Evolutionary conservation across 116 monocot species (phyloP).

Genomic region (Zostera marina): DNA sequence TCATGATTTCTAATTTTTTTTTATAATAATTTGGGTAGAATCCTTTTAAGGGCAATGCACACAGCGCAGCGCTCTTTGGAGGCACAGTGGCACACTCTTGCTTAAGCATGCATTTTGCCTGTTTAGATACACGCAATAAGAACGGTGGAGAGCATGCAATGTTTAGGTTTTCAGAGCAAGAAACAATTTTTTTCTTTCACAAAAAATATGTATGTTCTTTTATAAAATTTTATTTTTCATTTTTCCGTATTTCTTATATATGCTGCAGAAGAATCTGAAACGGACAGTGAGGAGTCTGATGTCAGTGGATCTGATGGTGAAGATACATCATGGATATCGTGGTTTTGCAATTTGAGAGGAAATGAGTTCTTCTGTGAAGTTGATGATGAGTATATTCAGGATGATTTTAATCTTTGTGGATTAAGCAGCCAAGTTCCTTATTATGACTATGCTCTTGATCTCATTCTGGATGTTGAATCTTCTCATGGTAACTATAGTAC

Average conservation of each 20-base stretch:
- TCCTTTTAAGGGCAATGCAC: too few relatives aligned
- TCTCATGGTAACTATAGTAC: conserved; percentile 46
- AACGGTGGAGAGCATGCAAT: too few relatives aligned
- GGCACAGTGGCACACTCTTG: too few relatives aligned
- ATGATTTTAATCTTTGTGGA: conserved; percentile 80
- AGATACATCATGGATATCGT: conserved; percentile 75
- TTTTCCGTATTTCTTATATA: neutral
- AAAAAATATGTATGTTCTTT: neutral
- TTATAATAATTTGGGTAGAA: too few relatives aligned
- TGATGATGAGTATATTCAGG: conserved; percentile 82
- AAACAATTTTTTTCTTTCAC: too few relatives aligned
- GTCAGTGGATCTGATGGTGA: conserved; percentile 72
- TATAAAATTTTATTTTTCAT: neutral
- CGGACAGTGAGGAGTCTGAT: conserved; percentile 68
- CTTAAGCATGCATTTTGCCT: too few relatives aligned
- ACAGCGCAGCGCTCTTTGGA: too few relatives aligned
- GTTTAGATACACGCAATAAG: too few relatives aligned
- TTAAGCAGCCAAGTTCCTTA: conserved; percentile 81
- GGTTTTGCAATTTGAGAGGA: conserved; percentile 68
- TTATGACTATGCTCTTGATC: conserved; percentile 81
- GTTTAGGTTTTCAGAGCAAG: too few relatives aligned
- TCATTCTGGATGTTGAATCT: conserved; percentile 69
- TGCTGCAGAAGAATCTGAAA: conserved; percentile 44
- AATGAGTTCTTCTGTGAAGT: conserved; percentile 86
- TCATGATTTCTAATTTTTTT: too few relatives aligned